Conservation (phyloP, 2,329 filamentous ascomycete species). For the Aureobasidium sp. region DNA sequence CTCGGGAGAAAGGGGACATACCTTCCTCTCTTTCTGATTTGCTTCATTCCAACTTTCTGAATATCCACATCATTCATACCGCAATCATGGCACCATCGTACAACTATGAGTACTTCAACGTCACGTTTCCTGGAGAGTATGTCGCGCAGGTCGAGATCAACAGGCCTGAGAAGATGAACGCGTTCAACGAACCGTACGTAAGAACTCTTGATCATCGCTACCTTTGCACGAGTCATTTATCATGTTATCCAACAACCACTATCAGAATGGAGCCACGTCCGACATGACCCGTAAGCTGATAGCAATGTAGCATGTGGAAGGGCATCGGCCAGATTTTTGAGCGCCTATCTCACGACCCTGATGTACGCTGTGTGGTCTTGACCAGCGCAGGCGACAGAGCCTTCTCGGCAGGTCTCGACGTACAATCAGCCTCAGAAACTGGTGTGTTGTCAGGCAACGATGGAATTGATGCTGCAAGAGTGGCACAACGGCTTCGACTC, state of each 20-base stretch:
- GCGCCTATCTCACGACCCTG: constrained; percentile 60
- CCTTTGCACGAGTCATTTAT: constrained; percentile 1
- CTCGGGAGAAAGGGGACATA: neutral
- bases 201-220: neutral
- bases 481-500: constrained; percentile 44
- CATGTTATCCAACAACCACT: neutral
- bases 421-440: constrained; percentile 29
- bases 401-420: constrained; percentile 81
- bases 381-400: constrained; percentile 74
- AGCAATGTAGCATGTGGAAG: constrained; percentile 60
- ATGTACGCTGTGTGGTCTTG: constrained; percentile 68
- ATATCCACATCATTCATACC: neutral
- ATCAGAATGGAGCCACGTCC: neutral
- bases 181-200: constrained; percentile 61
- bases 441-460: constrained; percentile 1
- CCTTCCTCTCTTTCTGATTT: neutral
- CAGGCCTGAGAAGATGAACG: constrained; percentile 76
- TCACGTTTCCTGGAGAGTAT: constrained; percentile 61
- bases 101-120: constrained; percentile 58
- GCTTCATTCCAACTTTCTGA: neutral
- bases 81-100: constrained; percentile 19
- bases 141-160: constrained; percentile 92
- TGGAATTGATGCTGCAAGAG: constrained; percentile 12
- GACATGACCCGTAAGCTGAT: neutral
- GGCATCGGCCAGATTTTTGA: constrained; percentile 67